phyloP scores from a whole-genome alignment of 2,329 filamentous ascomycete genomes.

The Periconia sp. region DNA sequence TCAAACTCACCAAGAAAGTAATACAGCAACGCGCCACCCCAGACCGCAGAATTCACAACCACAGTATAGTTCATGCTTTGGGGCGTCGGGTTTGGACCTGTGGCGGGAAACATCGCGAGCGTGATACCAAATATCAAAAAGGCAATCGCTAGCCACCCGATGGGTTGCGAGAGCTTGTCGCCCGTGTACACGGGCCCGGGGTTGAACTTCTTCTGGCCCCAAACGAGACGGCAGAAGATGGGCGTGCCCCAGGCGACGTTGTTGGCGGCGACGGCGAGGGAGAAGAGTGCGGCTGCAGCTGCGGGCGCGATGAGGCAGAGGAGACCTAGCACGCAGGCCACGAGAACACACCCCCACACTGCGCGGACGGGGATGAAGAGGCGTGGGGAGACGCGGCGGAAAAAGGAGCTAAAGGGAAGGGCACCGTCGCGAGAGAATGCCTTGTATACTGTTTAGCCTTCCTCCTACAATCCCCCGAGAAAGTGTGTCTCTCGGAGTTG shows the following conservation, averaged over 20 bases:
- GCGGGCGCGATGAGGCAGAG: slow-evolving; percentile 61
- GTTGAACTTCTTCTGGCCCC: slow-evolving; percentile 60
- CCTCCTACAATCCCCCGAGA: not conserved
- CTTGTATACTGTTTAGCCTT: not conserved
- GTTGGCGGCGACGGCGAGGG: slow-evolving; percentile 61
- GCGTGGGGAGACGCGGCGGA: slow-evolving; percentile 57
- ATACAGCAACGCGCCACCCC: slow-evolving; percentile 59
- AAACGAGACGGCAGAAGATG: slow-evolving; percentile 60
- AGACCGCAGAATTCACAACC: slow-evolving; percentile 62
- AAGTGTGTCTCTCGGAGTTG: not conserved
- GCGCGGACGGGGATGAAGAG: slow-evolving; percentile 62
- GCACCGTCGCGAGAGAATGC: slow-evolving; percentile 65
- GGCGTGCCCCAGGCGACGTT: slow-evolving; percentile 63
- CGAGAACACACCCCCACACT: slow-evolving; percentile 56
- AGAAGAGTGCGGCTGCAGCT: slow-evolving; percentile 62
- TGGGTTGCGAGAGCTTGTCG: slow-evolving; percentile 49
- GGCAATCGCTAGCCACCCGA: slow-evolving; percentile 56
- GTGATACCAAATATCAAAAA: slow-evolving; percentile 60
- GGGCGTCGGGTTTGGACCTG: slow-evolving; percentile 55
- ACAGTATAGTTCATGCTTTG: slow-evolving; percentile 65
- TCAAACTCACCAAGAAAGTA: slow-evolving; percentile 41
- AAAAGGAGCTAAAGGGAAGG: slow-evolving; percentile 61
- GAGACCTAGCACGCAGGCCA: slow-evolving; percentile 58
- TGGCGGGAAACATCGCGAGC: slow-evolving; percentile 61
- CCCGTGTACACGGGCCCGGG: slow-evolving; percentile 64